Evolutionary conservation across 805 yeast genomes (phyloP).

Genomic region (Wickerhamiella shivajii): DNA sequence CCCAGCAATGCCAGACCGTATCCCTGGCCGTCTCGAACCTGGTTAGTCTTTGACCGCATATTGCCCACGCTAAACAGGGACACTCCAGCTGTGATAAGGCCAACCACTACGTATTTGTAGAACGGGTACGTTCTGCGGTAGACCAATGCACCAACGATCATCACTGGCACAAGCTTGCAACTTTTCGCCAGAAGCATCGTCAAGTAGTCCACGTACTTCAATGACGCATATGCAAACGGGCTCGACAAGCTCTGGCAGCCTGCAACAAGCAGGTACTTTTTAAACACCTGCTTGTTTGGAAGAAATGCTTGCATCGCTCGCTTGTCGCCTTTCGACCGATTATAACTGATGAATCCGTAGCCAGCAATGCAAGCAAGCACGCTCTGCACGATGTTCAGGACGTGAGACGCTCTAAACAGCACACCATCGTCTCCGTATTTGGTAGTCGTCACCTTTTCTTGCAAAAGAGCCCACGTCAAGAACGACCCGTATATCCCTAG

Average conservation of each 20-base stretch:
- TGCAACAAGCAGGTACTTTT: slow-evolving; percentile 21
- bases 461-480: slow-evolving; percentile 81
- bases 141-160: slow-evolving; percentile 59
- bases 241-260: slow-evolving; percentile 63
- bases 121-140: slow-evolving; percentile 59
- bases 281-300: slow-evolving; percentile 13
- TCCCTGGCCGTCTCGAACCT: slow-evolving; percentile 24
- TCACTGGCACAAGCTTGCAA: slow-evolving; percentile 89
- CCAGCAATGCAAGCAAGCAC: slow-evolving; percentile 61
- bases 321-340: slow-evolving; percentile 23
- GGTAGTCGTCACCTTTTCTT: slow-evolving; percentile 71
- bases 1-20: slow-evolving; percentile 49
- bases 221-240: slow-evolving; percentile 67
- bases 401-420: slow-evolving; percentile 59
- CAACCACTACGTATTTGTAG: slow-evolving; percentile 67
- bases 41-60: slow-evolving; percentile 18
- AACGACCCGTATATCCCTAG: slow-evolving; percentile 75
- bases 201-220: slow-evolving; percentile 73
- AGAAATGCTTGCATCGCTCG: slow-evolving; percentile 10
- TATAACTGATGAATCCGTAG: slow-evolving; percentile 33
- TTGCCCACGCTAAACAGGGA: slow-evolving; percentile 53
- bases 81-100: slow-evolving; percentile 72
- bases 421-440: slow-evolving; percentile 46
- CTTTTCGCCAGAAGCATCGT: slow-evolving; percentile 79
- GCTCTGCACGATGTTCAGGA: slow-evolving; percentile 66